Percentiles rank a stretch among this genome's conserved stretches.
These are phyloP conservation scores for Ceratocystis diversiconidia DNA, from an alignment of 2,329 filamentous ascomycete species.

Conservation along the genomic window DNA sequence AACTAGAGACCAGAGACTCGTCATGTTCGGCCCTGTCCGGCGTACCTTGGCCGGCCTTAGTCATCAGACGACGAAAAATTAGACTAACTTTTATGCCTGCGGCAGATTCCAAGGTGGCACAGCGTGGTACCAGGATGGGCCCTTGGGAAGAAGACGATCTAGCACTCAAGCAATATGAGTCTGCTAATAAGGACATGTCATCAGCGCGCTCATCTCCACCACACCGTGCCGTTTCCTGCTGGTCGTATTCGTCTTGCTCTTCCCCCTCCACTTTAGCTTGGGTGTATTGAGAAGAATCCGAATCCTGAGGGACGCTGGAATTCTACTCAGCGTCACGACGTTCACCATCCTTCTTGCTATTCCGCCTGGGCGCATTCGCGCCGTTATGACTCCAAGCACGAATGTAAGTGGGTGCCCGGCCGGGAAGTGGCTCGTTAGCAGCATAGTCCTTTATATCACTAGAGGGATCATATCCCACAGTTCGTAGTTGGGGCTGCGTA, in stretches of 20 bases:
- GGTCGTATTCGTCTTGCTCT: neutral
- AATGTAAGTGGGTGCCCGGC: constrained; percentile 41
- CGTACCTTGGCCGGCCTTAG: neutral
- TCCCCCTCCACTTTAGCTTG: neutral
- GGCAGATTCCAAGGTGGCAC: neutral
- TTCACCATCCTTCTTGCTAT: constrained; percentile 15
- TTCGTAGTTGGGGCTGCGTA: constrained; percentile 42
- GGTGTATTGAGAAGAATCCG: constrained; percentile 4
- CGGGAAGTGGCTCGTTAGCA: constrained; percentile 40
- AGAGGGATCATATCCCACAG: constrained; percentile 40
- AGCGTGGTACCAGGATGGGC: neutral
- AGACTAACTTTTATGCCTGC: constrained; percentile 8
- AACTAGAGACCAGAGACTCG: neutral
- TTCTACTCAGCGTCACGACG: constrained; percentile 18
- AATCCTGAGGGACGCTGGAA: constrained; percentile 14
- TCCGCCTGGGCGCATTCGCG: constrained; percentile 9
- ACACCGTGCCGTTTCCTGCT: neutral
- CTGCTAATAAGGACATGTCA: neutral
- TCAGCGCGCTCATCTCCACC: neutral
- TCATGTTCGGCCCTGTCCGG: neutral
- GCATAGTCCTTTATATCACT: constrained; percentile 45
- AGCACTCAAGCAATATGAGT: constrained; percentile 10
- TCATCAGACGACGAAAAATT: constrained; percentile 7
- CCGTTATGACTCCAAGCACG: constrained; percentile 39
- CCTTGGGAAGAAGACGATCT: constrained; percentile 1